Conservation (phyloP, 331 rosid genomes). For the Arachis monticola region DNA sequence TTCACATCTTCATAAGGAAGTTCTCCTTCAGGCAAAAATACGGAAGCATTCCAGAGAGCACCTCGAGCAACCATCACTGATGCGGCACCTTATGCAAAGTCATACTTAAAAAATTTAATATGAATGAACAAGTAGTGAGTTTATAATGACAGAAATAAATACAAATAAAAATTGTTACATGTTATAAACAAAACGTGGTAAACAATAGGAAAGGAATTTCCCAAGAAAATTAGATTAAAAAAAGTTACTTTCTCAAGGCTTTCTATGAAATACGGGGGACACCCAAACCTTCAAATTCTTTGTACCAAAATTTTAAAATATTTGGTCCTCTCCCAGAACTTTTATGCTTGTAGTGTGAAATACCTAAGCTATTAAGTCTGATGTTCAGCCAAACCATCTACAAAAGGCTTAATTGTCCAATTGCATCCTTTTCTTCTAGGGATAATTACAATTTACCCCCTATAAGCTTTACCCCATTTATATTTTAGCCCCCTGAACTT, state of each 20-base stretch:
- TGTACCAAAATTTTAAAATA: too few species aligned
- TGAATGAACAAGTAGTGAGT: constrained; percentile 6
- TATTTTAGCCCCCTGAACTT: too few species aligned
- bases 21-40: constrained; percentile 67
- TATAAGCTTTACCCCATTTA: too few species aligned
- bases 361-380: too few species aligned
- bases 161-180: neutral
- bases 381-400: too few species aligned
- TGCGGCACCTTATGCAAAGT: constrained; percentile 67
- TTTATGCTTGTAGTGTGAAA: too few species aligned
- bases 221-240: constrained; percentile 13
- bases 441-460: too few species aligned
- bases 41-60: constrained; percentile 92
- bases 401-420: too few species aligned
- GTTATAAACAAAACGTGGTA: constrained; percentile 4
- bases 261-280: neutral
- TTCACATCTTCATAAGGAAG: constrained; percentile 64
- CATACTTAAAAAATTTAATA: constrained; percentile 25
- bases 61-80: constrained; percentile 95
- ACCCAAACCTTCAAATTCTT: too few species aligned
- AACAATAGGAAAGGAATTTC: constrained; percentile 18
- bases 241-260: neutral
- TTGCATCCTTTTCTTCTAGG: too few species aligned
- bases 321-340: too few species aligned
- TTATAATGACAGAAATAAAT: constrained; percentile 2